These are phyloP conservation scores for Colletotrichum incanum DNA, from an alignment of 2,329 filamentous ascomycete genomes.

Conservation along the genomic window DNA sequence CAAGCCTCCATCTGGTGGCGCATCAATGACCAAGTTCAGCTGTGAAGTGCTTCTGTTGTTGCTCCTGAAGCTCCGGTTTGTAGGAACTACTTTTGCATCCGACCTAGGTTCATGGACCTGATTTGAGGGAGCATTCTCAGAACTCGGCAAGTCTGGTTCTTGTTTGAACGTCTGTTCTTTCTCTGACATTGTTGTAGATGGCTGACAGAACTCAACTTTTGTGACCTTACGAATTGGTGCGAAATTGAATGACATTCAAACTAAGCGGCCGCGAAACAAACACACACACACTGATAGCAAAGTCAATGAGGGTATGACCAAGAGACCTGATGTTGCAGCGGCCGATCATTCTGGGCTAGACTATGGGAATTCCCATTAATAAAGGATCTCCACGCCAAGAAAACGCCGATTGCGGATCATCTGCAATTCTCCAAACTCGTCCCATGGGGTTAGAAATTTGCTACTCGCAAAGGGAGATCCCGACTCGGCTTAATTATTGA, in stretches of 20 bases:
- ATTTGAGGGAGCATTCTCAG: not conserved
- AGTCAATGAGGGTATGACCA: no score
- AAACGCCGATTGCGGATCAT: not conserved
- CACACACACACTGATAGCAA: not conserved
- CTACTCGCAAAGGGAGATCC: not conserved
- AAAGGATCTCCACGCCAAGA: not conserved
- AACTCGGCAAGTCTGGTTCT: not conserved
- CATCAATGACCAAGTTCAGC: constrained; percentile 59
- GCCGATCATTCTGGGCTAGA: not conserved
- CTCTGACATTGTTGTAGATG: not conserved
- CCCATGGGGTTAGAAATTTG: not conserved
- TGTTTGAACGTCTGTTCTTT: not conserved
- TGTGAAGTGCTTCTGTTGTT: constrained; percentile 59
- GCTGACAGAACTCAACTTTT: not conserved
- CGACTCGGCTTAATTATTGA: not conserved
- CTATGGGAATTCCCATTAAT: not conserved
- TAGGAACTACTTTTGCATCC: not conserved
- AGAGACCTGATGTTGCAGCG: not conserved
- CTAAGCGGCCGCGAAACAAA: not conserved
- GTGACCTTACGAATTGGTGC: no score
- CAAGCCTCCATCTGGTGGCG: constrained; percentile 67
- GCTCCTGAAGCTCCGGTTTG: constrained; percentile 42
- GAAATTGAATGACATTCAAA: not conserved
- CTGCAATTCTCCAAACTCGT: constrained; percentile 20
- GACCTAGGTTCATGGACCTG: not conserved